Base-by-base conservation (phyloP, 2,329 filamentous ascomycete genomes). In the Pleoardoris graminearum region DNA sequence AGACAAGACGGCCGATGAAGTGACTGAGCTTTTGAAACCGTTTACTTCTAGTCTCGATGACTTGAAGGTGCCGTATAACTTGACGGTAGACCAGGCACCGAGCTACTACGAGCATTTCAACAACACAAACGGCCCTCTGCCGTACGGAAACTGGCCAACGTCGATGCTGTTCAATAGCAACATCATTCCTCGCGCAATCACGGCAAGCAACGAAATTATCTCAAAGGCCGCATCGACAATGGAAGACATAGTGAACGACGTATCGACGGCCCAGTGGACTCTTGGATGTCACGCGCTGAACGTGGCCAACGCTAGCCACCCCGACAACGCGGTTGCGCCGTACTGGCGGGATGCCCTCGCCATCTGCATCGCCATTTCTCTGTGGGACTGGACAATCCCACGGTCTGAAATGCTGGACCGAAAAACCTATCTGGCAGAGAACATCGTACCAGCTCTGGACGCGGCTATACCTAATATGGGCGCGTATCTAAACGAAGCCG, bases 401-500 rank as follows among this genome's bases (percentile, higher is more conserved):
- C 23, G 38, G 22, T 25, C 25, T 6, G 27, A n/a, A 7, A 48
- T 46, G 42, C 29, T 35, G 7, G 39, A 38, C 4, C 27, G 23
- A 7, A n/a, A 47, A 21, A 5, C 21, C 16, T 22, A 14, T 4
- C 29, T 56, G 22, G 47, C 45, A n/a, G 48, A 53, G 25, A 39
- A 46, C 12, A 17, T 56, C 10, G 33, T 54, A 14, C 54, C 54
- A 14, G 22, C 48, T 32, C 4, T 57, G 5, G 41, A 48, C 25
- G 25, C 42, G 2, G 27, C 44, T 2, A 57, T 43, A 7, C 50
- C 50, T 8, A 38, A 27, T n/a, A 51, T 43, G 6, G 59, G 52
- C 25, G 23, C 50, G 14, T 61, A 61, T 33, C 32, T 60, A n/a
- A 61, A 61, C 48, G 59, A 61, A 44, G 57, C 38, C 3, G 51